phyloP scores from a whole-genome alignment of 73 alveolate species.

The Diophrys sp. region DNA sequence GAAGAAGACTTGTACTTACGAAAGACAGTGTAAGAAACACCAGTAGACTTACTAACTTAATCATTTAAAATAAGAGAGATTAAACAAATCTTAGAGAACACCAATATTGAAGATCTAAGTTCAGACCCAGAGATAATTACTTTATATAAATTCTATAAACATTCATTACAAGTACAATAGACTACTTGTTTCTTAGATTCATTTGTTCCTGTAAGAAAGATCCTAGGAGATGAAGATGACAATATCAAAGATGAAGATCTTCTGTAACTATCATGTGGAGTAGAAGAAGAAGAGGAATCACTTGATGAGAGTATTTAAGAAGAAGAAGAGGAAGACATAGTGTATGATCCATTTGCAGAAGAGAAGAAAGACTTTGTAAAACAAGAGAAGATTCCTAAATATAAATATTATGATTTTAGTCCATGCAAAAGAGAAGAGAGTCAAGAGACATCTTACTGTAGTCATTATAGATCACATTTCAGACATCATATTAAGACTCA shows the following conservation, averaged over 20 bases:
- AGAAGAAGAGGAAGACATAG: too few relatives aligned
- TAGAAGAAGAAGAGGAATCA: neutral
- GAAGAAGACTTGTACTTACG: neutral
- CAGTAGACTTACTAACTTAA: neutral
- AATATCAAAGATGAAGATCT: too few relatives aligned
- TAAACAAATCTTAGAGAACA: neutral
- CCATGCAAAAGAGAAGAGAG: too few relatives aligned
- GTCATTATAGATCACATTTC: too few relatives aligned
- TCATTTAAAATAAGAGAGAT: neutral
- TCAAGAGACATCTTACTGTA: too few relatives aligned
- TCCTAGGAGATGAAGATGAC: neutral
- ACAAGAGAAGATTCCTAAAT: too few relatives aligned
- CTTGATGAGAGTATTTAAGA: too few relatives aligned
- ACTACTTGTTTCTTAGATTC: neutral
- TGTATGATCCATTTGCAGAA: too few relatives aligned
- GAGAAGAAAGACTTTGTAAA: too few relatives aligned
- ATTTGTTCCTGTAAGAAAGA: neutral
- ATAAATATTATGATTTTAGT: too few relatives aligned
- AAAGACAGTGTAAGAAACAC: neutral
- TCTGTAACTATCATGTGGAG: neutral
- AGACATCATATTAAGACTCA: neutral
- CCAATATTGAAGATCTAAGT: neutral
- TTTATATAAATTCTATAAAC: neutral
- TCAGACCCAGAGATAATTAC: neutral
- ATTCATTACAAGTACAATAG: neutral